A percentile compares a stretch with the other conserved stretches of the same genome.
Evolutionary conservation across 192 early-diverging fungal genomes (phyloP).

Genomic region (Coemansia nantahalensis): DNA sequence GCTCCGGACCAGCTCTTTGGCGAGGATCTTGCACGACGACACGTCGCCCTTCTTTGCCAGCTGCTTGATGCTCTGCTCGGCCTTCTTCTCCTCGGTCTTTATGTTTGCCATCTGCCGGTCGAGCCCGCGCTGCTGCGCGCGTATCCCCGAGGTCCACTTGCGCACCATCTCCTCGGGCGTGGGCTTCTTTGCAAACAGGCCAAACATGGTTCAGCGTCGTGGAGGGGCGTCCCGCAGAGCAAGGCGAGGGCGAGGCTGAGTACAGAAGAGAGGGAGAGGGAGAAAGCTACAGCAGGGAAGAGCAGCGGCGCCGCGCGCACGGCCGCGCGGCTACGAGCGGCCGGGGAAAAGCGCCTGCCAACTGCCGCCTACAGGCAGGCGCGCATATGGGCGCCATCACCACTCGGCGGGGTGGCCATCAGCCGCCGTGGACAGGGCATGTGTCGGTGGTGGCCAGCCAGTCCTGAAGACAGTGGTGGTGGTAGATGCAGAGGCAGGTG

Average conservation of each 20-base stretch:
- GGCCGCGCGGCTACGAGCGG: too few species aligned
- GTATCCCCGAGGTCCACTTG: slow-evolving; percentile 86
- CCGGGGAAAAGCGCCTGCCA: too few species aligned
- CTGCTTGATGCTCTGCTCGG: slow-evolving; percentile 72
- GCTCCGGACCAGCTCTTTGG: slow-evolving; percentile 80
- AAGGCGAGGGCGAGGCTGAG: too few species aligned
- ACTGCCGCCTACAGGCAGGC: too few species aligned
- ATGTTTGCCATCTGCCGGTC: slow-evolving; percentile 81
- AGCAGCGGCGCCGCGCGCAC: too few species aligned
- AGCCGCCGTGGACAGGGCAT: slow-evolving; percentile 84
- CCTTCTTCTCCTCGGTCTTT: slow-evolving; percentile 80
- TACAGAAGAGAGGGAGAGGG: too few species aligned
- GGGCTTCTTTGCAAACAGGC: slow-evolving; percentile 35
- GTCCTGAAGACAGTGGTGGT: slow-evolving; percentile 74
- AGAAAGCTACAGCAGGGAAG: too few species aligned
- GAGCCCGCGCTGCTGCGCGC: slow-evolving; percentile 79
- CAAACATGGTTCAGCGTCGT: not conserved
- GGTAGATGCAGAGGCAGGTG: slow-evolving; percentile 90
- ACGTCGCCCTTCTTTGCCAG: slow-evolving; percentile 87
- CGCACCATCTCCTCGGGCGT: slow-evolving; percentile 67
- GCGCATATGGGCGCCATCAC: too few species aligned
- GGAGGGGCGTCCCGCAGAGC: too few species aligned
- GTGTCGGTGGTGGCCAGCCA: slow-evolving; percentile 75
- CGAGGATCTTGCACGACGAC: slow-evolving; percentile 67
- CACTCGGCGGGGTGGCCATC: too few species aligned